A percentile compares a stretch with the other conserved stretches of the same genome.
phyloP scores from a whole-genome alignment of 176 grass and related monocot species.

The Chrysopogon serrulatus region DNA sequence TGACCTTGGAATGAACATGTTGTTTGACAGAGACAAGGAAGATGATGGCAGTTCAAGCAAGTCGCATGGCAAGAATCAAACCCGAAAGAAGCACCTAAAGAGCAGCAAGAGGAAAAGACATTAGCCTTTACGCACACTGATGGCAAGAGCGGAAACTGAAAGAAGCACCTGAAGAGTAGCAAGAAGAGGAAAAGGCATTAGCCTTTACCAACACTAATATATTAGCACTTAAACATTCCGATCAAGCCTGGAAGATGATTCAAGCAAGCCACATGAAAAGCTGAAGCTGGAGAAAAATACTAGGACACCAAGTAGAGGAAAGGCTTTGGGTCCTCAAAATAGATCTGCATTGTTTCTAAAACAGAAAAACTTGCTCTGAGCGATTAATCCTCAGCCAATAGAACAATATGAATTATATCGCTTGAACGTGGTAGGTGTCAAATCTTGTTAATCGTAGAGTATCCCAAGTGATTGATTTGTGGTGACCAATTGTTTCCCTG shows the following conservation, averaged over 20 bases:
- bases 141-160: too few relatives aligned
- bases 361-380: background rate
- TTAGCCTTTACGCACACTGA: too few relatives aligned
- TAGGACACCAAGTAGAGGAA: conserved; percentile 11
- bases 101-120: conserved; percentile 25
- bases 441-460: too few relatives aligned
- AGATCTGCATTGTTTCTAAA: background rate
- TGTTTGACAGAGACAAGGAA: conserved; percentile 28
- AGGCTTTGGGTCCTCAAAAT: background rate
- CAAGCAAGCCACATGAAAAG: background rate
- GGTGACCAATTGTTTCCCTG: background rate
- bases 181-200: too few relatives aligned
- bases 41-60: background rate
- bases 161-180: too few relatives aligned
- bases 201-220: too few relatives aligned
- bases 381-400: too few relatives aligned
- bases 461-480: background rate
- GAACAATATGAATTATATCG: background rate
- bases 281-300: background rate
- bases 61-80: background rate
- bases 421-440: too few relatives aligned
- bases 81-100: conserved; percentile 24
- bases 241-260: background rate
- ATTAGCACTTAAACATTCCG: background rate
- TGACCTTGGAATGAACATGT: conserved; percentile 33